Base-by-base conservation (phyloP, 257 asterid species). In the Gentiana dahurica region DNA sequence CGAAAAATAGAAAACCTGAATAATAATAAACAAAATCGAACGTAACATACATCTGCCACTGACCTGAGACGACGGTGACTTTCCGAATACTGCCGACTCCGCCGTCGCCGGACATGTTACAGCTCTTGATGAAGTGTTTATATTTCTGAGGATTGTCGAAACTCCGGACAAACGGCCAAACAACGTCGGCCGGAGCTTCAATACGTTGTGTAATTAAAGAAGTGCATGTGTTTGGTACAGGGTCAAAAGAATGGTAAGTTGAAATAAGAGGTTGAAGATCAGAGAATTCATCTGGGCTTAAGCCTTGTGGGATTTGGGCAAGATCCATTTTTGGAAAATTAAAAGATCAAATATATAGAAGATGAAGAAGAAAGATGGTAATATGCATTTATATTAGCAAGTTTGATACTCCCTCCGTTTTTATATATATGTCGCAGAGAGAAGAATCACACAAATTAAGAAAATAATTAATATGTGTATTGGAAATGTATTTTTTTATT, bases 131-230 rank as follows among this genome's bases (percentile, higher is more conserved):
- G 65, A 88, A 88, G 53, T 72, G 79, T 64, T 88, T 88, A 78
- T 88, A 88, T 10, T 73, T 83, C 58, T 85, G 94, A 34, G 96
- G 96, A 62, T 75, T 69, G 75, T 85, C 95, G 76, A 88, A 88
- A 13, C 86, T 81, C 7, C 96, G 93, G 4, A 88, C 80, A 36
- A 88, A 67, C 10, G 94, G 72, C 96, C 96, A 88, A 1, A 88
- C 94, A 33, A 78, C 51, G 55, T 69, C 85, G 1, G 74, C 46
- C 0, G 88, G 83, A 15, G 96, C 83, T 60, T 82, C 82, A 64
- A 90, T 79, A 54, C 78, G 79, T 15, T 87, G 93, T 0, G 81
- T 71, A 53, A 84, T 73, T 1, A 82, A 74, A 47, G 97, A 90
- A 3, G 80, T 82, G 76, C 93, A 84, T 13, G 94, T 80, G 72